Percentiles rank a stretch among this genome's conserved stretches.
Evolutionary conservation across 73 alveolate genomes (phyloP).

Genomic region (Symbiodinium pilosum): DNA sequence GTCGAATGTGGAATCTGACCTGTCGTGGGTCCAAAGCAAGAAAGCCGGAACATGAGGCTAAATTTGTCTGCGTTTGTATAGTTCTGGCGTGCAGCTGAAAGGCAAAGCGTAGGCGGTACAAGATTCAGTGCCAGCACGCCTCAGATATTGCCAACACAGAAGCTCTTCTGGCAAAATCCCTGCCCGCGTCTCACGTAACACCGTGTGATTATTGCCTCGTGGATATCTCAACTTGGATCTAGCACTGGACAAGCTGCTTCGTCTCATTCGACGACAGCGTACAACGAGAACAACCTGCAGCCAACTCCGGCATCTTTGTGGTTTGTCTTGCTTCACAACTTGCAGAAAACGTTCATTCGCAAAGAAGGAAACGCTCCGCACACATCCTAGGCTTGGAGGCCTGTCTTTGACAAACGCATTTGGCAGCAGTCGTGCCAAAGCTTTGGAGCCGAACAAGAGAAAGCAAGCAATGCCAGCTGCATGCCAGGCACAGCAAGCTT

Average conservation of each 20-base stretch:
- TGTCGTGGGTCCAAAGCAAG: no score
- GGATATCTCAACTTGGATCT: no score
- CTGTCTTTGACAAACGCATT: slow-evolving; percentile 8
- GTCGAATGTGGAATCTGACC: no score
- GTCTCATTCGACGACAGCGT: background rate
- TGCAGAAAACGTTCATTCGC: no score
- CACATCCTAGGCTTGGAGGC: background rate
- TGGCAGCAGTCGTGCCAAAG: background rate
- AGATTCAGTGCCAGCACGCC: background rate
- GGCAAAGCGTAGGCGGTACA: background rate
- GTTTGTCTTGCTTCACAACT: background rate
- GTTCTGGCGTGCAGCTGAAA: no score
- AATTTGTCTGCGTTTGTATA: no score
- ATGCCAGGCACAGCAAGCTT: no score
- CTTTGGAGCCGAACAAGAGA: background rate
- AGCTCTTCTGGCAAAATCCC: background rate
- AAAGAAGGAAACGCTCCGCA: no score
- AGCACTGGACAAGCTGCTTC: background rate
- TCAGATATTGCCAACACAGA: background rate
- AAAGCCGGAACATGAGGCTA: no score
- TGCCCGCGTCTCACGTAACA: background rate
- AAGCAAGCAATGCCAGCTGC: no score
- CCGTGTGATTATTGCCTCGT: no score
- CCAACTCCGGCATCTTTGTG: background rate
- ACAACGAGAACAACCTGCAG: background rate